Conservation (phyloP, 257 asterid genomes). For the Sherardia arvensis region DNA sequence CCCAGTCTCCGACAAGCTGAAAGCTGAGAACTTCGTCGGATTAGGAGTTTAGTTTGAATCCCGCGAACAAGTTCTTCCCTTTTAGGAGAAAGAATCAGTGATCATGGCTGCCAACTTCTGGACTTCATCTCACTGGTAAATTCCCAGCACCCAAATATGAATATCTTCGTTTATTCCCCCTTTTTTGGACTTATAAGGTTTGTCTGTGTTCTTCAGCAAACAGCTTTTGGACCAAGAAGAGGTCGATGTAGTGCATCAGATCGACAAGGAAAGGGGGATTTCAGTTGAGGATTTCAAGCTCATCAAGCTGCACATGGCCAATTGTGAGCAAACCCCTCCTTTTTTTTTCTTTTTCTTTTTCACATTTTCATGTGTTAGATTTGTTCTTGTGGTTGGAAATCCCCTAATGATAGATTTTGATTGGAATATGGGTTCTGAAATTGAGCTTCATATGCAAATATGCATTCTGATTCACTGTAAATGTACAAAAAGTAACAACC, state of each 20-base stretch:
- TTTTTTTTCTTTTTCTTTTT: background rate
- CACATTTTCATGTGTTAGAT: too few relatives aligned
- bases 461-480: background rate
- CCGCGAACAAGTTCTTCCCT: background rate
- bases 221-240: constrained; percentile 76
- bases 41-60: background rate
- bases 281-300: constrained; percentile 85
- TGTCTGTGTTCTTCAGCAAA: constrained; percentile 34
- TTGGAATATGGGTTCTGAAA: background rate
- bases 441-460: background rate
- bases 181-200: background rate
- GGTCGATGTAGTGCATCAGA: constrained; percentile 64
- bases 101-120: constrained; percentile 94
- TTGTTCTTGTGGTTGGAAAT: too few relatives aligned
- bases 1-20: background rate
- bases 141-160: constrained; percentile 5
- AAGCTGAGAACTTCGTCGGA: background rate
- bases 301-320: constrained; percentile 75
- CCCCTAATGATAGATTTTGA: background rate
- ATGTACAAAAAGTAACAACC: background rate
- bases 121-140: constrained; percentile 83
- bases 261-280: constrained; percentile 77
- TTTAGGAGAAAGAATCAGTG: background rate
- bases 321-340: constrained; percentile 48
- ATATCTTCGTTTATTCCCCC: background rate